Conservation (phyloP, 2,329 filamentous ascomycete species). For the Colletotrichum sp. region DNA sequence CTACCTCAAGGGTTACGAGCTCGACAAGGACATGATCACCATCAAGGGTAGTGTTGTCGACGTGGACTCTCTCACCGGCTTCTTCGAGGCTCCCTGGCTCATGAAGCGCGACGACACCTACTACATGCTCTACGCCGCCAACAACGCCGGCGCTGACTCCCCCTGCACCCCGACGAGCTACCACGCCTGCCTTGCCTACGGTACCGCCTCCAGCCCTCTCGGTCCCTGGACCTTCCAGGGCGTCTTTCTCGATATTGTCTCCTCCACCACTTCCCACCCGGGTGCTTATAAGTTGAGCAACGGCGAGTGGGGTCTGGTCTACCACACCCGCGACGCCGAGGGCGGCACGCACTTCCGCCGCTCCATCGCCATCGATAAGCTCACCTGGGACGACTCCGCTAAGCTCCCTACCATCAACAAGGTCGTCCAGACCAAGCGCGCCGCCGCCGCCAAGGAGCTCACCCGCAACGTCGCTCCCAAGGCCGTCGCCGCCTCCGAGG, state of each 20-base stretch:
- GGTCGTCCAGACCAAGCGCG: constrained; percentile 32
- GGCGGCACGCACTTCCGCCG: constrained; percentile 39
- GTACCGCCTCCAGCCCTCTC: constrained; percentile 34
- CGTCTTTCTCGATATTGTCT: constrained; percentile 37
- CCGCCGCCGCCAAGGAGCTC: constrained; percentile 24
- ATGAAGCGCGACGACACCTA: constrained; percentile 38
- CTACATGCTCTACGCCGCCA: constrained; percentile 43
- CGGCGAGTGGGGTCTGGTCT: constrained; percentile 33
- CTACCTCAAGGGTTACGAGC: constrained; percentile 35
- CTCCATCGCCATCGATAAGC: constrained; percentile 35
- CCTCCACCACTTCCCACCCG: constrained; percentile 39
- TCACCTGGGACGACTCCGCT: constrained; percentile 34
- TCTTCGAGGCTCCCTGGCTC: constrained; percentile 43
- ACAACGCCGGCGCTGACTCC: constrained; percentile 37
- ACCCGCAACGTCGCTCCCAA: constrained; percentile 37
- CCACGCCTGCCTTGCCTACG: constrained; percentile 41
- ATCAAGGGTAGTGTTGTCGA: constrained; percentile 25
- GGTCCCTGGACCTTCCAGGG: constrained; percentile 39
- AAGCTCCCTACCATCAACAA: constrained; percentile 30
- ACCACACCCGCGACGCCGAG: constrained; percentile 38
- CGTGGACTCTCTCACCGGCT: constrained; percentile 32
- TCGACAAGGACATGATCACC: constrained; percentile 40
- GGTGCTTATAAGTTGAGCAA: constrained; percentile 31
- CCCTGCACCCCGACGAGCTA: constrained; percentile 41
- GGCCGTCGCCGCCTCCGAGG: constrained; percentile 23